Percentiles rank a stretch among this genome's conserved stretches.
phyloP scores from a whole-genome alignment of 83 land plant genomes.

The Diphasiastrum complanatum region DNA sequence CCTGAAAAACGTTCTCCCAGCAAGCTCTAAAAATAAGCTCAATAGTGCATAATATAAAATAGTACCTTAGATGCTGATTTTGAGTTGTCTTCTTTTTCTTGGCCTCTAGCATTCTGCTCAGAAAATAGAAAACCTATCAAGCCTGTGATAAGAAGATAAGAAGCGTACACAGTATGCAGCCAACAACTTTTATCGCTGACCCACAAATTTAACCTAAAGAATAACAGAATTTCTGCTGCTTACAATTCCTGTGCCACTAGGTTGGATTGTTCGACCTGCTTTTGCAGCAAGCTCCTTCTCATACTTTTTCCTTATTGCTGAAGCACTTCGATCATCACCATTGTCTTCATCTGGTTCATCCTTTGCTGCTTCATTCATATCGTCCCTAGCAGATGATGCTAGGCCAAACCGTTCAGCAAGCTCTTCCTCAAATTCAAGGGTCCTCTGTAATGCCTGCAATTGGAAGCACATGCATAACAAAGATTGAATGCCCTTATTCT shows the following conservation, averaged over 20 bases:
- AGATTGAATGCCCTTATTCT: no score
- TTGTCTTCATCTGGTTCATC: conserved; percentile 49
- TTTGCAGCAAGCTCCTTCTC: conserved; percentile 72
- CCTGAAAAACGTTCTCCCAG: no score
- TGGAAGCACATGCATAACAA: no score
- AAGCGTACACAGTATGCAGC: no score
- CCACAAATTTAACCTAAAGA: no score
- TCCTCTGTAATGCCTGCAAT: conserved; percentile 82
- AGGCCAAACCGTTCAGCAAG: conserved; percentile 86
- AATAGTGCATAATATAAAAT: no score
- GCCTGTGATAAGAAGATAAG: no score
- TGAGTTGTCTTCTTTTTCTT: conserved; percentile 15
- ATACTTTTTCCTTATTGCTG: conserved; percentile 84
- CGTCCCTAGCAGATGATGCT: conserved; percentile 31
- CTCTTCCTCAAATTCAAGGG: conserved; percentile 96
- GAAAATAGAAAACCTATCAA: no score
- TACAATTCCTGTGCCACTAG: neutral
- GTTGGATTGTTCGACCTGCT: conserved; percentile 30
- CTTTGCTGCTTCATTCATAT: conserved; percentile 46
- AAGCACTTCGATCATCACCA: conserved; percentile 49
- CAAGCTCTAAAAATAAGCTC: no score
- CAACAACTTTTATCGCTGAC: no score
- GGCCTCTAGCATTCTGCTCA: neutral
- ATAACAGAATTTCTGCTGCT: neutral
- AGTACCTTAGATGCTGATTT: no score